phyloP scores from a whole-genome alignment of 208 protist species.

The Leishmania major region DNA sequence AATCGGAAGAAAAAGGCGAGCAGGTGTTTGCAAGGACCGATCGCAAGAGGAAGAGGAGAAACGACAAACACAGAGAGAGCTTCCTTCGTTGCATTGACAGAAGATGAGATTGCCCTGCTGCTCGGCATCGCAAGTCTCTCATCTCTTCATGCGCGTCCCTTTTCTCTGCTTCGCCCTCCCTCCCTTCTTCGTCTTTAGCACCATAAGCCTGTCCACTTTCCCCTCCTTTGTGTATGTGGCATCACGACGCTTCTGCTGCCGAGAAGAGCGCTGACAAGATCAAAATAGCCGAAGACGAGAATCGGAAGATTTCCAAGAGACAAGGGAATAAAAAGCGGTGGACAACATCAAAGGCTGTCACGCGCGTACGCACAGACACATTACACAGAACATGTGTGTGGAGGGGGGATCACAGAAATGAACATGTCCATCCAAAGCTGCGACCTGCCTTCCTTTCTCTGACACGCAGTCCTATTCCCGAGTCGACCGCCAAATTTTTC shows the following conservation, averaged over 20 bases:
- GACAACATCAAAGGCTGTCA: background rate
- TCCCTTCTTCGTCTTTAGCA: background rate
- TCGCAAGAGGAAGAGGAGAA: background rate
- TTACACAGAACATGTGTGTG: background rate
- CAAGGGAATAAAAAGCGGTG: constrained; percentile 15
- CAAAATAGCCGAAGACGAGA: background rate
- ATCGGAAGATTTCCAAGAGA: constrained; percentile 7
- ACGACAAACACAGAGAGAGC: background rate
- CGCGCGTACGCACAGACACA: background rate
- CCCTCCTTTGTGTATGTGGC: background rate
- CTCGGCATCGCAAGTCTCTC: background rate
- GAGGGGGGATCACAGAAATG: background rate
- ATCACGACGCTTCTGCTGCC: background rate
- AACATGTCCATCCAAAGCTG: too few species aligned
- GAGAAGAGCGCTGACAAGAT: background rate
- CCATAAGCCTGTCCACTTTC: background rate
- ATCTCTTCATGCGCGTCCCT: background rate
- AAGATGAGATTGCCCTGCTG: too few species aligned
- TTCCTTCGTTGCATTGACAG: background rate
- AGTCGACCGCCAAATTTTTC: background rate
- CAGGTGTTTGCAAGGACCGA: background rate
- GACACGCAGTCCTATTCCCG: background rate
- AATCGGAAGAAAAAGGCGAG: background rate
- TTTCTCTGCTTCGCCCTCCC: background rate
- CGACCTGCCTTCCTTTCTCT: too few species aligned